phyloP scores from a whole-genome alignment of 2,329 filamentous ascomycete species.

The Pseudocercospora fijiensis region DNA sequence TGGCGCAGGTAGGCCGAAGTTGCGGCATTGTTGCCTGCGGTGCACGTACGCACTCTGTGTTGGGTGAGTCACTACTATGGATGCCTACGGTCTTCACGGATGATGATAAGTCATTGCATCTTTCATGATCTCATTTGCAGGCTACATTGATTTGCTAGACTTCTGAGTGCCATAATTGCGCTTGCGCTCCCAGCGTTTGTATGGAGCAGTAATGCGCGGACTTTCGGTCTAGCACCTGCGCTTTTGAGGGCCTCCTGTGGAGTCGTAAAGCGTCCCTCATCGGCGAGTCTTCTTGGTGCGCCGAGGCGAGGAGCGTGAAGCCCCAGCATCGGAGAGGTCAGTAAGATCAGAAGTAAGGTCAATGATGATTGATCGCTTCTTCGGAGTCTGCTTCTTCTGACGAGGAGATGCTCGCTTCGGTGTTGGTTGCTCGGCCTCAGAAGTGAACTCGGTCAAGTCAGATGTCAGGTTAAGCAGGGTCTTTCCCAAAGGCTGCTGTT shows the following conservation, averaged over 20 bases:
- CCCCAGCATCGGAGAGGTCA: background rate
- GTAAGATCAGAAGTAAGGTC: background rate
- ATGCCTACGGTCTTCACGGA: too few relatives aligned
- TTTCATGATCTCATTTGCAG: background rate
- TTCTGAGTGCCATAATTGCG: background rate
- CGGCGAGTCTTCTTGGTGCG: background rate
- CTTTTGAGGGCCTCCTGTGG: background rate
- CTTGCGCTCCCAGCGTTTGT: background rate
- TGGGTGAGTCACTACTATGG: background rate
- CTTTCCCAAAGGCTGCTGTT: background rate
- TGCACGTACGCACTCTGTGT: background rate
- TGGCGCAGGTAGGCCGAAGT: background rate
- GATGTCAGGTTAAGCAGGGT: background rate
- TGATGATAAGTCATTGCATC: too few relatives aligned
- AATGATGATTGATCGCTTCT: background rate
- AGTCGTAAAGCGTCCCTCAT: background rate
- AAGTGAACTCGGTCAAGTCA: constrained; percentile 2
- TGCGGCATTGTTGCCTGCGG: background rate
- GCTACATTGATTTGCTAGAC: background rate
- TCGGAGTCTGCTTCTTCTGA: background rate
- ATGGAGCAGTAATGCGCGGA: background rate
- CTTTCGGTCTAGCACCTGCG: background rate
- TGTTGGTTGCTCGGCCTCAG: background rate
- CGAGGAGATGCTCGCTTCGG: background rate
- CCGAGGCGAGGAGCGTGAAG: background rate